Base-by-base conservation (phyloP, 495 filamentous ascomycete genomes). In the Annulohypoxylon nitens region DNA sequence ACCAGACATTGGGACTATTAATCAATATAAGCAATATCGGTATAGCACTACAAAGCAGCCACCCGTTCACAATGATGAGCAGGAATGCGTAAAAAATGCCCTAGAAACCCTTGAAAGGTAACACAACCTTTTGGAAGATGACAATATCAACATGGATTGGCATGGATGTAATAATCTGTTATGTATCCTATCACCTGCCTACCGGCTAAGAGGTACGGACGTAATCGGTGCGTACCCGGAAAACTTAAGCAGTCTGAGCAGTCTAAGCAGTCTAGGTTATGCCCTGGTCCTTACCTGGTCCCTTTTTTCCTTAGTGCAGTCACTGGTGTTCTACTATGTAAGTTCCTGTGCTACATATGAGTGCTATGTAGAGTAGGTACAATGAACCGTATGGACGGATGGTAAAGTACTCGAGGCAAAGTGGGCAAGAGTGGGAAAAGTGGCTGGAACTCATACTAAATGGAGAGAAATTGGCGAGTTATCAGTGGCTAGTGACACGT, bases 401-500 rank as follows among this genome's bases (percentile, higher is more conserved):
- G 30, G 30, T 30, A 30, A 30, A 30, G 30, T 4, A 20, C 39
- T 43, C 12, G 43, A 20, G 43, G 43, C 43, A 55, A 26, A 18
- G 25, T 43, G 37, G 25, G 37, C 45, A 33, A 53, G 10, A 61
- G 43, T 54, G 39, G 51, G 57, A 50, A 63, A 59, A 62, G 63
- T 73, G 70, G 70, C 70, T 67, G 48, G 59, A 59, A 48, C 37
- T 25, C 1, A 30, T 50, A 63, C 30, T 30, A 30, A 30, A 30
- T 30, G 30, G 30, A 30, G 30, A 30, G 39, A 34, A 59, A 48
- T 51, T 25, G 0, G 18, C 37, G 41, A 68, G 41, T 54, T 68
- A 60, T 64, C 53, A 67, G 70, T 68, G 64, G 64, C 64, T 66
- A 58, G 66, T 69, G 26, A 37, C 59, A 70, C 57, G 37, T 64